Conservation (phyloP, 1,139 yeast species). For the Taphrina communis region DNA sequence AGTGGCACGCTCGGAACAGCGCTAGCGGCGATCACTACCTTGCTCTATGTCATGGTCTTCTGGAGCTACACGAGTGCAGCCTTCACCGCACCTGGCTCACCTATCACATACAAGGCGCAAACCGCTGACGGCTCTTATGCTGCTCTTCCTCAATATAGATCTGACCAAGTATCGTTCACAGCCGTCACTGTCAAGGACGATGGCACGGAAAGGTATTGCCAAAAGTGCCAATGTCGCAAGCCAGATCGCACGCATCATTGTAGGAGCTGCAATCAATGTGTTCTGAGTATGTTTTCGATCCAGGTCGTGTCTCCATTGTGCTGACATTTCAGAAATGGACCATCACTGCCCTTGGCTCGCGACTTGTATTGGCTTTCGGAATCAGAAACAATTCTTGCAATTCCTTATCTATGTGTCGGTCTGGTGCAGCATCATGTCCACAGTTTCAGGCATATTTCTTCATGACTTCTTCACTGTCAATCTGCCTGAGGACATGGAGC, state of each 20-base stretch:
- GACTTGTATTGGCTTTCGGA: conserved; percentile 79
- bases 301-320: neutral
- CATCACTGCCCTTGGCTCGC: conserved; percentile 80
- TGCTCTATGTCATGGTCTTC: conserved; percentile 18
- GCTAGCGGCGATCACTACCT: conserved; percentile 5
- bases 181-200: conserved; percentile 42
- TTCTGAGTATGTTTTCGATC: conserved; percentile 29
- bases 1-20: conserved; percentile 20
- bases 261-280: conserved; percentile 37
- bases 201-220: conserved; percentile 41
- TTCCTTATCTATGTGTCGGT: conserved; percentile 65
- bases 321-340: conserved; percentile 40
- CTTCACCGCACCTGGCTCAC: conserved; percentile 42
- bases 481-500: conserved; percentile 13
- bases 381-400: conserved; percentile 81
- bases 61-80: conserved; percentile 42
- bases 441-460: conserved; percentile 14
- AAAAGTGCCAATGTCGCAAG: conserved; percentile 39
- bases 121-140: conserved; percentile 2
- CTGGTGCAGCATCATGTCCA: conserved; percentile 54
- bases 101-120: neutral
- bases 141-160: conserved; percentile 23
- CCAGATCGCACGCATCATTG: conserved; percentile 44
- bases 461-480: conserved; percentile 34
- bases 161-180: conserved; percentile 14